A percentile compares a stretch with the other conserved stretches of the same genome.
Evolutionary conservation across 306 rosid genomes (phyloP).

Genomic region (Neltuma alba): DNA sequence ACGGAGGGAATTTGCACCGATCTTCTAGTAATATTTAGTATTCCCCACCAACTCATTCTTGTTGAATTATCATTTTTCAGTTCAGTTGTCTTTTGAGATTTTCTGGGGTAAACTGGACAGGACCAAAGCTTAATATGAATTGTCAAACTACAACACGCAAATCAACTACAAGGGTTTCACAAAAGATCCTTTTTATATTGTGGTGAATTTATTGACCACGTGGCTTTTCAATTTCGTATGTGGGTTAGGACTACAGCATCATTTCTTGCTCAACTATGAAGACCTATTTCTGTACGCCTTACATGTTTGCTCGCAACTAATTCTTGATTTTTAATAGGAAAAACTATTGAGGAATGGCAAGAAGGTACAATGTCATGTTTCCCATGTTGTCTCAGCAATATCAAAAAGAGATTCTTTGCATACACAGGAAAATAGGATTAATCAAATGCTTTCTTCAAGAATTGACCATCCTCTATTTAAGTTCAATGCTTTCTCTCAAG

Average conservation of each 20-base stretch:
- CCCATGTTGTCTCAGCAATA: slow-evolving; percentile 42
- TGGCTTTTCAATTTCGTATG: background rate
- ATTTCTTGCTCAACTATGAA: slow-evolving; percentile 4
- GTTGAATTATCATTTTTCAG: slow-evolving; percentile 7
- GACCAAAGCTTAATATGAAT: background rate
- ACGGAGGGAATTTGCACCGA: background rate
- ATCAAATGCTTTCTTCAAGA: slow-evolving; percentile 64
- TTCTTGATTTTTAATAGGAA: slow-evolving; percentile 52
- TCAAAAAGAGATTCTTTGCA: slow-evolving; percentile 41
- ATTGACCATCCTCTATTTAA: slow-evolving; percentile 64
- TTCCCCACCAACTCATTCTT: background rate
- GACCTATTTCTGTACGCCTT: slow-evolving; percentile 30
- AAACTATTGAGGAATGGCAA: slow-evolving; percentile 67
- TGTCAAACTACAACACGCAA: background rate
- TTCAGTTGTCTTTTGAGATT: slow-evolving; percentile 10
- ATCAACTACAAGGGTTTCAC: background rate
- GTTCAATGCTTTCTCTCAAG: slow-evolving; percentile 59
- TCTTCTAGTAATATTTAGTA: slow-evolving; percentile 3
- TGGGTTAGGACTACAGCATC: background rate
- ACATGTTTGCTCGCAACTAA: slow-evolving; percentile 25
- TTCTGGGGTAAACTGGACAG: slow-evolving; percentile 2
- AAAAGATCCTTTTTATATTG: slow-evolving; percentile 20
- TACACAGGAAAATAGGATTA: slow-evolving; percentile 39
- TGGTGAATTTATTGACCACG: slow-evolving; percentile 14
- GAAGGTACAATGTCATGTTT: slow-evolving; percentile 56